A percentile compares a stretch with the other conserved stretches of the same genome.
These are phyloP conservation scores for Irineochytrium annulatum DNA, from an alignment of 192 early-diverging fungal species.

Conservation along the genomic window DNA sequence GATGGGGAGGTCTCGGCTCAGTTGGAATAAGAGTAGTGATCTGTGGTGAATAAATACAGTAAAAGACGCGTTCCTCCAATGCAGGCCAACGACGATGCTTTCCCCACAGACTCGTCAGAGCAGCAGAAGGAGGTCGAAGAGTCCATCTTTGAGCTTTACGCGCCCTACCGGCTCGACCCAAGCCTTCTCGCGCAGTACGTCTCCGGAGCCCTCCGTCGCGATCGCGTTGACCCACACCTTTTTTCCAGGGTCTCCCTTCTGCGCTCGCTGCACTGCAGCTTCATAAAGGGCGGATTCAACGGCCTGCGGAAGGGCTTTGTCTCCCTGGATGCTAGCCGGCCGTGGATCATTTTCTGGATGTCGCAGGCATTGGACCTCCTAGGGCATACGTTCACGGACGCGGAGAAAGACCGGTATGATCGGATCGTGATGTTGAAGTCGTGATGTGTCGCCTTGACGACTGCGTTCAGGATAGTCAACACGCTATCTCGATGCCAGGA, in stretches of 20 bases:
- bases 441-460: neutral
- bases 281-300: conserved; percentile 45
- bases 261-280: conserved; percentile 54
- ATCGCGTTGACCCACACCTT: neutral
- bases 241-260: conserved; percentile 32
- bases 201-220: neutral
- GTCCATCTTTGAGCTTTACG: conserved; percentile 16
- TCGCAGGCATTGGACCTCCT: conserved; percentile 79
- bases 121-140: conserved; percentile 49
- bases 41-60: too few relatives aligned
- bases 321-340: conserved; percentile 77
- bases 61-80: too few relatives aligned
- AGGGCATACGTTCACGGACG: conserved; percentile 46
- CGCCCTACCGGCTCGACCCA: conserved; percentile 12
- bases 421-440: neutral
- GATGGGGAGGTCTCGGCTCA: neutral
- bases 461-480: conserved; percentile 44
- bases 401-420: conserved; percentile 37
- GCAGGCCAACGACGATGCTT: conserved; percentile 53
- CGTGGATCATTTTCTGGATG: conserved; percentile 92
- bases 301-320: conserved; percentile 53
- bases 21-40: conserved; percentile 11
- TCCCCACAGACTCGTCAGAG: conserved; percentile 56
- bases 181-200: neutral
- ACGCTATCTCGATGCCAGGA: conserved; percentile 66